These are phyloP conservation scores for Cercospora brassicicola DNA, from an alignment of 2,329 filamentous ascomycete genomes.

Conservation along the genomic window DNA sequence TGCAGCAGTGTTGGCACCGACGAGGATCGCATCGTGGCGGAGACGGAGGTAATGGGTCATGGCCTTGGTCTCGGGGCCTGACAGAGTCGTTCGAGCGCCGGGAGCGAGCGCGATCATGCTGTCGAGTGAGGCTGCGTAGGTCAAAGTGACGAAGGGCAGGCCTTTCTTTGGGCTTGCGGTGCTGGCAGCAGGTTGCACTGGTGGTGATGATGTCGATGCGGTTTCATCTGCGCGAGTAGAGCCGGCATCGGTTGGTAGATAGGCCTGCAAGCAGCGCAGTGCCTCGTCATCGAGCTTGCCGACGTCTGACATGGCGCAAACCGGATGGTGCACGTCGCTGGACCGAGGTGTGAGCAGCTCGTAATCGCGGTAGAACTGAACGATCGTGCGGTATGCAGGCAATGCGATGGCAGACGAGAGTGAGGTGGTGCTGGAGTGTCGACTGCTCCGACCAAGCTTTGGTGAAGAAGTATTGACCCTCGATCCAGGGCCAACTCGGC, in stretches of 20 bases:
- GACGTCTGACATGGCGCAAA: constrained; percentile 27
- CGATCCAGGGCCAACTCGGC: background rate
- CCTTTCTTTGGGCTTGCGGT: background rate
- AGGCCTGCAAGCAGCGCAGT: constrained; percentile 52
- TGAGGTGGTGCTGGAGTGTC: background rate
- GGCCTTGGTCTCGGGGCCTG: constrained; percentile 77
- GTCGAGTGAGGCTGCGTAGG: constrained; percentile 89
- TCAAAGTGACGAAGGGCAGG: constrained; percentile 69
- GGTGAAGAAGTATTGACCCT: background rate
- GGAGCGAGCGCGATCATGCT: constrained; percentile 70
- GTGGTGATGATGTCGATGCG: background rate
- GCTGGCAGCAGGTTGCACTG: background rate
- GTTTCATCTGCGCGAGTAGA: constrained; percentile 7
- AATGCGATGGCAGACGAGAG: background rate
- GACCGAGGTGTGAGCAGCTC: background rate
- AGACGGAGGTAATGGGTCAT: constrained; percentile 92
- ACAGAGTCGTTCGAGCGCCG: constrained; percentile 78
- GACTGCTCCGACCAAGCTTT: background rate
- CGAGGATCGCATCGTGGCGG: constrained; percentile 77
- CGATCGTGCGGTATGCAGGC: background rate
- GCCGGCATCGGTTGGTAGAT: constrained; percentile 42
- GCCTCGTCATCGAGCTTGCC: constrained; percentile 40
- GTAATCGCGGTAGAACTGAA: background rate
- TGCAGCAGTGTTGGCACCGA: constrained; percentile 80
- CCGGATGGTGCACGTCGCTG: background rate